Base-by-base conservation (phyloP, 2,329 filamentous ascomycete genomes). In the Talaromyces marneffei region DNA sequence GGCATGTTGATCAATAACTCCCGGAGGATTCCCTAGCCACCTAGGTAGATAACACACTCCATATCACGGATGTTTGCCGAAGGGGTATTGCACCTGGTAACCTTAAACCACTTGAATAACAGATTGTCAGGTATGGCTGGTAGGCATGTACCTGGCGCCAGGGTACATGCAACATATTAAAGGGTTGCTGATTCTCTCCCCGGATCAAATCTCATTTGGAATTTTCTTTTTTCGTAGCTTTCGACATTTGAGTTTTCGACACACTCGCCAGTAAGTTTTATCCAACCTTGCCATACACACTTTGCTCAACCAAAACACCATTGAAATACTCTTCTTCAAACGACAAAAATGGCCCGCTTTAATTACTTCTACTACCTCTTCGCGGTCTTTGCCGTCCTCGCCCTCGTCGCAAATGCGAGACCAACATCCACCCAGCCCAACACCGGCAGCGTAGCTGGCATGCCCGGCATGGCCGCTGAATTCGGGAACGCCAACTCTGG, bases 301-400 rank as follows among this genome's bases (percentile, higher is more conserved):
- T 57, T 50, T 55, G n/a, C n/a, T n/a, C n/a, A n/a, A n/a, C n/a
- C n/a, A n/a, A n/a, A n/a, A n/a, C n/a, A n/a, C n/a, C n/a, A n/a
- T n/a, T n/a, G n/a, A n/a, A n/a, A n/a, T n/a, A n/a, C n/a, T 63
- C 62, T 37, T 37, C 10, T 44, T 7, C 27, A 50, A n/a, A 39
- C 31, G 18, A 4, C 42, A 63, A 69, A 31, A 63, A 74, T 75
- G 72, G 66, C 70, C 46, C 72, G 71, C 40, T 65, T 72, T 66
- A 72, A 52, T 31, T 6, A 54, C 53, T 55, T 63, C 44, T 42
- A 72, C 23, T 71, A 70, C 27, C 62, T 72, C 56, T 61, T 74
- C 29, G 67, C 71, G 18, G 58, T 69, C 46, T 66, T 71, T 55
- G 62, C 74, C 27, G 63, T 69, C 56, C 65, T 75, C 29, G 73